phyloP scores from a whole-genome alignment of 495 filamentous ascomycete genomes.

The Choiromyces venosus region DNA sequence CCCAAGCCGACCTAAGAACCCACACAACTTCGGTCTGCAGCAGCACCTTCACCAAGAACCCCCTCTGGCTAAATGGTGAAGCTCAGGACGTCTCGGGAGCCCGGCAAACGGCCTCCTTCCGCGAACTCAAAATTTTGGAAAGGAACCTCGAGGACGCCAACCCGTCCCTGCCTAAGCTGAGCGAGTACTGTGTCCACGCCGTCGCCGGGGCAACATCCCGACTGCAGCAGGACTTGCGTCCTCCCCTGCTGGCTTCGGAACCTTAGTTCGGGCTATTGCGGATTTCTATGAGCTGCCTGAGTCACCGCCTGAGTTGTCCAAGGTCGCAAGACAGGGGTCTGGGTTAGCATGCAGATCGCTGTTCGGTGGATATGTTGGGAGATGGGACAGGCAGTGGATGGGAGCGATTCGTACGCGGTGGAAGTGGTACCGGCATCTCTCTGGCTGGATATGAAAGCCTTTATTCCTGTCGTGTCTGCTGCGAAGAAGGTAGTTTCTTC shows the following conservation, averaged over 20 bases:
- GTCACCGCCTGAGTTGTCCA: constrained; percentile 68
- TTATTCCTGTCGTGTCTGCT: constrained; percentile 80
- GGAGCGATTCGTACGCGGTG: constrained; percentile 74
- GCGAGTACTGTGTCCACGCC: constrained; percentile 65
- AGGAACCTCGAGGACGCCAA: constrained; percentile 64
- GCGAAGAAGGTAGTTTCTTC: constrained; percentile 91
- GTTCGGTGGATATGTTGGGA: constrained; percentile 97
- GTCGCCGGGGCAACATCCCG: constrained; percentile 97
- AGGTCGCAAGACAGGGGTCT: constrained; percentile 89
- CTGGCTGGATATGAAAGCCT: constrained; percentile 92
- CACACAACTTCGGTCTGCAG: constrained; percentile 94
- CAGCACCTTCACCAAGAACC: constrained; percentile 64
- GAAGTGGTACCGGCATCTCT: constrained; percentile 77
- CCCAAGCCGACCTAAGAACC: constrained; percentile 85
- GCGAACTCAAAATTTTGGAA: constrained; percentile 71
- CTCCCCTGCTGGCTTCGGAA: constrained; percentile 92
- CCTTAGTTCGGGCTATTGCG: constrained; percentile 84
- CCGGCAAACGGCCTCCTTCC: constrained; percentile 86
- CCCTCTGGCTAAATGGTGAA: constrained; percentile 74
- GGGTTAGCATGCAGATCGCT: constrained; percentile 86
- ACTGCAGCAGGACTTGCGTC: constrained; percentile 93
- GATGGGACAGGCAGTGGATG: constrained; percentile 63
- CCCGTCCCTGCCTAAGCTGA: constrained; percentile 68
- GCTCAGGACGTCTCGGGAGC: constrained; percentile 77
- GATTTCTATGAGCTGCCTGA: constrained; percentile 79